A percentile compares a stretch with the other conserved stretches of the same genome.
Evolutionary conservation across 352 stramenopile genomes (phyloP).

Genomic region (Thalassiosira livingstoniorum): DNA sequence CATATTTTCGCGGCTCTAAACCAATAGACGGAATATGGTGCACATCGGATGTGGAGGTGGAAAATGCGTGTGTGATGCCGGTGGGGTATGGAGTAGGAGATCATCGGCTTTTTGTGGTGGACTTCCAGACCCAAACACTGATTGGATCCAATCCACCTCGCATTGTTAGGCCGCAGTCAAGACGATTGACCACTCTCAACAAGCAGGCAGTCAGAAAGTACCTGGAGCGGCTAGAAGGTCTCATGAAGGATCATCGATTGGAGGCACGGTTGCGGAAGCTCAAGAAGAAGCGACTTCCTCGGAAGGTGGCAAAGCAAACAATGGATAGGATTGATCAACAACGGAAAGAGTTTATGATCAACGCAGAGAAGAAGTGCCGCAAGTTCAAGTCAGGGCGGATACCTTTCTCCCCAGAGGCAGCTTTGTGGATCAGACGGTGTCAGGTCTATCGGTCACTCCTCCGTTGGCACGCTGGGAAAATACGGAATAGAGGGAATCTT

Average conservation of each 20-base stretch:
- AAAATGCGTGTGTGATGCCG: conserved; percentile 24
- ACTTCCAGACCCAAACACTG: conserved; percentile 20
- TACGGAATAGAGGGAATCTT: conserved; percentile 17
- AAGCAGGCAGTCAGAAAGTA: conserved; percentile 7
- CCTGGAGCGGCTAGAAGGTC: not conserved
- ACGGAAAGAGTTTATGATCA: not conserved
- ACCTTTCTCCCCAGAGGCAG: not conserved
- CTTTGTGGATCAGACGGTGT: not conserved
- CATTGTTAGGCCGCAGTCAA: conserved; percentile 13
- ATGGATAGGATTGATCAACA: not conserved
- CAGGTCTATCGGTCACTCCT: conserved; percentile 2
- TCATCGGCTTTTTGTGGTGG: conserved; percentile 43
- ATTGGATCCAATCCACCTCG: conserved; percentile 3
- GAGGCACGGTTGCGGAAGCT: conserved; percentile 2
- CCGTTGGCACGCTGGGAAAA: not conserved
- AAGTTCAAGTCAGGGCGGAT: conserved; percentile 16
- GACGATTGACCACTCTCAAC: conserved; percentile 15
- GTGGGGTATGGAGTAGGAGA: conserved; percentile 35
- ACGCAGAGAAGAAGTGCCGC: conserved; percentile 20
- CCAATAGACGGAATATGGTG: conserved; percentile 35
- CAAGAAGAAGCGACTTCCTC: not conserved
- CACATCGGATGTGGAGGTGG: conserved; percentile 29
- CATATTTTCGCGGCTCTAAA: conserved; percentile 34
- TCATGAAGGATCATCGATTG: conserved; percentile 7
- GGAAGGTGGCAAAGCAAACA: not conserved